A percentile compares a stretch with the other conserved stretches of the same genome.
phyloP scores from a whole-genome alignment of 495 filamentous ascomycete genomes.

The Penicillium pulvis region DNA sequence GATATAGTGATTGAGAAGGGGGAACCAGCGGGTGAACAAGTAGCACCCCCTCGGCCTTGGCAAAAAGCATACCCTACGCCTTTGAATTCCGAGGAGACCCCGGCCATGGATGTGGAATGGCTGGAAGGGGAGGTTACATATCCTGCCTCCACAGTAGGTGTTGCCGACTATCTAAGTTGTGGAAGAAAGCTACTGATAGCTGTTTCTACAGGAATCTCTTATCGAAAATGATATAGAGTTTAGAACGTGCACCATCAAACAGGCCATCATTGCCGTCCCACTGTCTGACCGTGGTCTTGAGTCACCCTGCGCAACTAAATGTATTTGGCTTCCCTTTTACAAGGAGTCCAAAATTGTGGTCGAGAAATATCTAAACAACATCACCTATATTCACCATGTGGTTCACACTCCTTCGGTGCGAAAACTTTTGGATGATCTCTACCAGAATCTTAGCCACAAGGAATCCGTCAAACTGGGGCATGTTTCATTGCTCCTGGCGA shows the following conservation, averaged over 20 bases:
- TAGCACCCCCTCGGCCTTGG: slow-evolving; percentile 6
- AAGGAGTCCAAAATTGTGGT: slow-evolving; percentile 43
- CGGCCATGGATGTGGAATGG: slow-evolving; percentile 18
- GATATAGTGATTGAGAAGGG: slow-evolving; percentile 24
- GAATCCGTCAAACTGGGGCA: slow-evolving; percentile 28
- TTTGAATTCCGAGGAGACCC: slow-evolving; percentile 3
- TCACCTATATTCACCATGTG: slow-evolving; percentile 44
- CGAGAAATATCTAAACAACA: slow-evolving; percentile 43
- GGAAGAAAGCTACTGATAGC: slow-evolving; percentile 1
- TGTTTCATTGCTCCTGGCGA: slow-evolving; percentile 46
- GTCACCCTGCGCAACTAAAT: slow-evolving; percentile 12
- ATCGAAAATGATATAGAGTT: slow-evolving; percentile 16
- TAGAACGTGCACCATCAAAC: slow-evolving; percentile 16
- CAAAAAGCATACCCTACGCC: not conserved
- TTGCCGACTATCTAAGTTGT: not conserved
- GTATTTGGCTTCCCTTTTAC: slow-evolving; percentile 41
- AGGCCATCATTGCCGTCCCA: not conserved
- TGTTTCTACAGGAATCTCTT: not conserved
- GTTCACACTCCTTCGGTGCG: slow-evolving; percentile 40
- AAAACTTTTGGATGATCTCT: slow-evolving; percentile 38
- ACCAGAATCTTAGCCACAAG: slow-evolving; percentile 28
- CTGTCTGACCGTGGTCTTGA: not conserved
- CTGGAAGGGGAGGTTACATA: slow-evolving; percentile 22
- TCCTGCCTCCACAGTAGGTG: slow-evolving; percentile 15
- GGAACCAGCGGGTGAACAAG: slow-evolving; percentile 5